phyloP scores from a whole-genome alignment of 495 filamentous ascomycete species.

The Tuber umbilicatum region DNA sequence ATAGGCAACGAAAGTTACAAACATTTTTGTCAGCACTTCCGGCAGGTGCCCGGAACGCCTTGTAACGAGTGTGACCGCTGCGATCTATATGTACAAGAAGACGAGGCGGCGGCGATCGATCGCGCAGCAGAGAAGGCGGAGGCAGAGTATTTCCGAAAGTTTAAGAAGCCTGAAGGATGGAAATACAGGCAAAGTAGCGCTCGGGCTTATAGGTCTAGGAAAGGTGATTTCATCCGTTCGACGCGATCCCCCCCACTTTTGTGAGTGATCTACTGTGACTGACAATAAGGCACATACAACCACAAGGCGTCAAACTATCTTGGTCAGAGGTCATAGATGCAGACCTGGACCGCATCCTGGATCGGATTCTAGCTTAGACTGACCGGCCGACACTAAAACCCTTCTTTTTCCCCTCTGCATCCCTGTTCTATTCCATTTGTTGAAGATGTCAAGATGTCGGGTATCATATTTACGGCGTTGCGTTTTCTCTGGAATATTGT shows the following conservation, averaged over 20 bases:
- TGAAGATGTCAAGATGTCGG: neutral
- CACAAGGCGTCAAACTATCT: neutral
- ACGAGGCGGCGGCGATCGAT: constrained; percentile 69
- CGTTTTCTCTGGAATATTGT: neutral
- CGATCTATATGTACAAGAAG: constrained; percentile 80
- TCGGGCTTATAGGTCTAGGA: neutral
- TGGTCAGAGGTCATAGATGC: neutral
- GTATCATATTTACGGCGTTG: neutral
- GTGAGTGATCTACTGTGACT: neutral
- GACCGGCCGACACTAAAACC: neutral
- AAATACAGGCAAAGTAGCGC: constrained; percentile 38
- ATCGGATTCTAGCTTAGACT: neutral
- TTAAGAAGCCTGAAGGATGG: constrained; percentile 25
- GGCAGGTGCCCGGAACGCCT: constrained; percentile 60
- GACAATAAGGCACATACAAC: neutral
- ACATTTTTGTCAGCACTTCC: constrained; percentile 94
- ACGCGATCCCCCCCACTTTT: neutral
- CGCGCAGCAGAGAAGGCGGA: constrained; percentile 75
- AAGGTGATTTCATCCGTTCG: neutral
- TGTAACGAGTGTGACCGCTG: constrained; percentile 79
- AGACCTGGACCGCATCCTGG: neutral
- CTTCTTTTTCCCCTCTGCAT: neutral
- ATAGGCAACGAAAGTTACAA: constrained; percentile 59
- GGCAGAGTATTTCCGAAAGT: constrained; percentile 57
- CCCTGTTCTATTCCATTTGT: neutral